Base-by-base conservation (phyloP, 345 rosid species). In the Barbarea vulgaris region DNA sequence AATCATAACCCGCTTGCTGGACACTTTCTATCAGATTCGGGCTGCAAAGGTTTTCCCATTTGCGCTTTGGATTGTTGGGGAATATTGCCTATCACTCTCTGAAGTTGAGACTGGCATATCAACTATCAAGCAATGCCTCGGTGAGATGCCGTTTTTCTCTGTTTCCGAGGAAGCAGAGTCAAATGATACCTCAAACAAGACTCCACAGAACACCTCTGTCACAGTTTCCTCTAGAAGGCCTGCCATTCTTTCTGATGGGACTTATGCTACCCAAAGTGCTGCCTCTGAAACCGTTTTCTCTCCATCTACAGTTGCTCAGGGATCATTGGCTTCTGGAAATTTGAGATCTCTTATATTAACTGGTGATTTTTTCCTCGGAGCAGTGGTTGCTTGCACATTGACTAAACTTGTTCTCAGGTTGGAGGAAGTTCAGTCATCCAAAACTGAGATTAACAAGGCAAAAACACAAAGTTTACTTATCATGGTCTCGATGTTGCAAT, bases 311-410 rank as follows among this genome's bases (percentile, higher is more conserved):
- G 46, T 87, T 78, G 87, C 87, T 71, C 97, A 91, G 66, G 93
- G 97, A 39, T 84, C 97, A 73, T 24, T 86, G 76, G 60, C 88
- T 67, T 82, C 91, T 81, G 77, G 73, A 47, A 91, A 91, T 75
- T 79, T 93, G 80, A 85, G 98, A 82, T 86, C 91, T 31, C 90
- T 89, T 81, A 80, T 91, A 39, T 88, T 91, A 55, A 83, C 90
- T 25, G 98, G 98, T 19, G 98, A 91, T 60, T 91, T 93, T 81
- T 93, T 89, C 89, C 98, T 93, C 12, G 98, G 97, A 68, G 96
- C 94, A 3, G 96, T 93, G 79, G 93, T 93, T 48, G 89, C 93
- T n/a, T 89, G 97, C 85, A 88, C 98, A 28, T 79, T 91, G 69
- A 71, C 96, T 6, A 93, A 93, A 86, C 97, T 93, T 75, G 76